Percentiles rank a stretch among this genome's conserved stretches.
phyloP scores from a whole-genome alignment of 2,329 filamentous ascomycete species.

The Hymenoscyphus scutula region DNA sequence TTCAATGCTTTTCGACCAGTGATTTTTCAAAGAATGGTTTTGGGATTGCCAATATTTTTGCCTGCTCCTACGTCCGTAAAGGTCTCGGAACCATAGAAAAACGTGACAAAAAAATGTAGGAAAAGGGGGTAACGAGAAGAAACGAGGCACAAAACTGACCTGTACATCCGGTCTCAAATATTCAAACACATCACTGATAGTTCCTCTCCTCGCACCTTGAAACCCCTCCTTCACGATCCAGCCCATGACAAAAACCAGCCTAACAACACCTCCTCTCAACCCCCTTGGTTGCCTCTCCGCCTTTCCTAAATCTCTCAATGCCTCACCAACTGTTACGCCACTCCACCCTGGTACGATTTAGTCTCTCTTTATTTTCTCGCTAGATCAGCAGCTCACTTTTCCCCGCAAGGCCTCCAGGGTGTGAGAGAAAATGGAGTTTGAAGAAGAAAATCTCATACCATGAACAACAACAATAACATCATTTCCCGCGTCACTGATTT shows the following conservation, averaged over 20 bases:
- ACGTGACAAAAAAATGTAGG: neutral
- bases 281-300: slow-evolving; percentile 25
- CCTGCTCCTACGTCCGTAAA: no score
- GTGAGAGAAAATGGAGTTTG: no score
- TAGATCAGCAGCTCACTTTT: no score
- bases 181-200: slow-evolving; percentile 28
- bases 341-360: slow-evolving; percentile 18
- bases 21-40: neutral
- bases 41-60: no score
- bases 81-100: neutral
- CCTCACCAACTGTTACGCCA: slow-evolving; percentile 30
- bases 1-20: neutral
- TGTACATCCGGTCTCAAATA: slow-evolving; percentile 39
- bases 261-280: slow-evolving; percentile 26
- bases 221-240: slow-evolving; percentile 31
- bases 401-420: no score
- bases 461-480: slow-evolving; percentile 32
- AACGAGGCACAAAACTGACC: slow-evolving; percentile 20
- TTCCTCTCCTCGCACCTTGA: slow-evolving; percentile 27
- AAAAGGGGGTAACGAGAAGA: neutral
- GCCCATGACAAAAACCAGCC: slow-evolving; percentile 42
- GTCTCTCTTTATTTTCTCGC: no score
- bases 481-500: slow-evolving; percentile 36
- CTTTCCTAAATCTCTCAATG: slow-evolving; percentile 28
- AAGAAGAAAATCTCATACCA: neutral